Conservation (phyloP, 805 yeast species). For the Kluyveromyces siamensis region DNA sequence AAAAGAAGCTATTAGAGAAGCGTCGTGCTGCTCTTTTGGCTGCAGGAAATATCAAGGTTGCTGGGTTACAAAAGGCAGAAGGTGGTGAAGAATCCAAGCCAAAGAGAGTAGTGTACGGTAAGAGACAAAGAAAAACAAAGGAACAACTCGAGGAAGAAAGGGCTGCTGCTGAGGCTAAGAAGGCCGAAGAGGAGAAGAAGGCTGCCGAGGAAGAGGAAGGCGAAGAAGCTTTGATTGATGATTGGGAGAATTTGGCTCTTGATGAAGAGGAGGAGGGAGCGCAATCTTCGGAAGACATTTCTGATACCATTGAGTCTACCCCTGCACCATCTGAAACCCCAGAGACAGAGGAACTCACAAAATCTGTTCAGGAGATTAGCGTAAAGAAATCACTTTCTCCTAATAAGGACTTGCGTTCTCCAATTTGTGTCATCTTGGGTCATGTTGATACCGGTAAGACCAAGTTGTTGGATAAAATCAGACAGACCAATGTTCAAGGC, state of each 20-base stretch:
- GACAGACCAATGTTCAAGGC: constrained; percentile 99
- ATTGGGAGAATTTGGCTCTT: constrained; percentile 72
- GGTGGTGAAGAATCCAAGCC: constrained; percentile 32
- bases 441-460: constrained; percentile 99
- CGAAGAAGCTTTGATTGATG: constrained; percentile 62
- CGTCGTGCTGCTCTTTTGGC: constrained; percentile 81
- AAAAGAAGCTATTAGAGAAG: constrained; percentile 73
- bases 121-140: constrained; percentile 50
- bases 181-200: constrained; percentile 16
- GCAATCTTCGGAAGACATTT: constrained; percentile 12
- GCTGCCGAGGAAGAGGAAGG: constrained; percentile 30
- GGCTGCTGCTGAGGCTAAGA: constrained; percentile 15
- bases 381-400: constrained; percentile 25
- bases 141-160: constrained; percentile 23
- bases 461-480: constrained; percentile 88
- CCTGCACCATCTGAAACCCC: constrained; percentile 18
- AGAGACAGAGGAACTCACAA: constrained; percentile 3
- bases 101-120: constrained; percentile 61
- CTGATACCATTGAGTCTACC: constrained; percentile 8
- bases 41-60: constrained; percentile 62
- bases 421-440: constrained; percentile 97
- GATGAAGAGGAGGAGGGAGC: constrained; percentile 52
- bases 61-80: constrained; percentile 47
- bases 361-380: constrained; percentile 24
- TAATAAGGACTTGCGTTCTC: constrained; percentile 76